Evolutionary conservation across 768 basidiomycete species (phyloP), one percentile per base, ranked within the genome.

Genomic region (Mycena filopes): DNA sequence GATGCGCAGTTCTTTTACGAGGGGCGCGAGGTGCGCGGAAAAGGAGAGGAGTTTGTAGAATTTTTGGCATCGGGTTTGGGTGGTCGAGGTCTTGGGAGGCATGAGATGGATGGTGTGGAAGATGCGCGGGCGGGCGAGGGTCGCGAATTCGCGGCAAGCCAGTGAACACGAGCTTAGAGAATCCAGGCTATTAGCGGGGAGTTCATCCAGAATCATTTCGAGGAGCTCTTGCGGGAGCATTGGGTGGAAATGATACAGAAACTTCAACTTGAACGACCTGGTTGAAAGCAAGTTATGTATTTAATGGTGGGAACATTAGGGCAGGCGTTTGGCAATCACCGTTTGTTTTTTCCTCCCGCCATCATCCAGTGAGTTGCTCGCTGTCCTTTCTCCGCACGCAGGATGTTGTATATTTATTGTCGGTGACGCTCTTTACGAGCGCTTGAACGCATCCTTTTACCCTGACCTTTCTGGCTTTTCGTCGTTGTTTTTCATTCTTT

Each of bases 331-430:
- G n/a, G n/a, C n/a, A n/a, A n/a, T n/a, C n/a, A n/a, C n/a, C n/a
- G n/a, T n/a, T n/a, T n/a, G n/a, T n/a, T n/a, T 47, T 47, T 25
- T 25, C 18, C 42, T 26, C n/a, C 42, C 41, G 29, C 55, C 15
- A 55, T 20, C 48, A 36, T 36, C 55, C 25, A 41, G 55, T 56
- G 43, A 42, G 55, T 28, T 11, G 4, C 2, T 21, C 33, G 28
- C n/a, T n/a, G n/a, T 31, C 29, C 26, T 15, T 1, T 43, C 13
- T 25, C 11, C 16, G 16, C 49, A 38, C 42, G 23, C 45, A 64
- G 16, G 63, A 64, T 64, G 63, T 21, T 31, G 18, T 64, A 71
- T 83, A 90, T 91, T 89, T 91, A 89, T 91, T 91, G 89, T 91
- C 88, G 78, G 80, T 87, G 88, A 88, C 77, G 59, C 69, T 70